Conservation (phyloP, 129 eudicot species). For the Arctium lappa region DNA sequence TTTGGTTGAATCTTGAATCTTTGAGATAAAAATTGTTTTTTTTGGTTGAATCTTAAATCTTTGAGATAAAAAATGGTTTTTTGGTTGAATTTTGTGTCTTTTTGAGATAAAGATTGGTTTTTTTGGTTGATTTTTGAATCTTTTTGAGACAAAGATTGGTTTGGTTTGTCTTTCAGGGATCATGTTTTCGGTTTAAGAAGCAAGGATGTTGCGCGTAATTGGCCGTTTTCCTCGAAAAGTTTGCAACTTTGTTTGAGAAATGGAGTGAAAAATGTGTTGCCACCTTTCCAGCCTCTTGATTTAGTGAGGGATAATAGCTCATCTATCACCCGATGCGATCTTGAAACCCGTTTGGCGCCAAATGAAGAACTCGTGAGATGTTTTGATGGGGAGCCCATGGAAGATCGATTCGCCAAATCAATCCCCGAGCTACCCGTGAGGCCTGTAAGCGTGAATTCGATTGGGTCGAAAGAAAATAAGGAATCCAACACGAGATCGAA, state of each 20-base stretch:
- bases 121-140: slow-evolving; percentile 14
- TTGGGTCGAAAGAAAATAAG: slow-evolving; percentile 15
- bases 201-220: slow-evolving; percentile 58
- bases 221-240: slow-evolving; percentile 78
- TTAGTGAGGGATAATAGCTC: slow-evolving; percentile 32
- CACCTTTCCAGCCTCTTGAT: slow-evolving; percentile 72
- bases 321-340: slow-evolving; percentile 22
- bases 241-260: slow-evolving; percentile 73
- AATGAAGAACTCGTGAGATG: slow-evolving; percentile 33
- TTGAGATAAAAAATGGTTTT: too few species aligned
- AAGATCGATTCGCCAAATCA: slow-evolving; percentile 10
- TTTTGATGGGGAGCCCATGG: slow-evolving; percentile 17
- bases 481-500: slow-evolving; percentile 20
- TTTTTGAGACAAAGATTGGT: slow-evolving; percentile 14
- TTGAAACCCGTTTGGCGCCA: slow-evolving; percentile 13
- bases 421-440: slow-evolving; percentile 14
- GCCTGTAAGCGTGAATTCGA: slow-evolving; percentile 8
- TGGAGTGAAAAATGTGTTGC: slow-evolving; percentile 73
- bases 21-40: slow-evolving; percentile 14
- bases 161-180: slow-evolving; percentile 48
- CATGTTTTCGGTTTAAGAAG: slow-evolving; percentile 64
- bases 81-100: slow-evolving; percentile 6
- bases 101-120: too few species aligned
- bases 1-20: slow-evolving; percentile 10
- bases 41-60: neutral